phyloP scores from a whole-genome alignment of 2,329 filamentous ascomycete species.

The Diaporthe sp. region DNA sequence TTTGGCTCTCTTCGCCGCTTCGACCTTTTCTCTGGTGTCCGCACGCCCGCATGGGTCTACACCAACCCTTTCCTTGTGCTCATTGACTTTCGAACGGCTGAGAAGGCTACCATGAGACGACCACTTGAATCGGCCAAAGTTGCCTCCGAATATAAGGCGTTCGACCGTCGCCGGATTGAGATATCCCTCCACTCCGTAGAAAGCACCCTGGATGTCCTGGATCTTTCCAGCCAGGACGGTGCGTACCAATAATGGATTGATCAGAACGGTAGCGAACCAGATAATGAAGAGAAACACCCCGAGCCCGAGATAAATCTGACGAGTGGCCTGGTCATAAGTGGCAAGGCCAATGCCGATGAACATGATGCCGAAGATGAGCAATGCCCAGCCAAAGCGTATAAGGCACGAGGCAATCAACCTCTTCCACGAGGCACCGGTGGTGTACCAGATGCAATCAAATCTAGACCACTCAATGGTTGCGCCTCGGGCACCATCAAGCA shows the following conservation, averaged over 20 bases:
- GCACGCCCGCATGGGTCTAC: slow-evolving; percentile 47
- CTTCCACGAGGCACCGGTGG: slow-evolving; percentile 1
- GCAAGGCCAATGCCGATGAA: neutral
- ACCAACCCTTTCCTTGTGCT: slow-evolving; percentile 47
- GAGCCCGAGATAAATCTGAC: too few relatives aligned
- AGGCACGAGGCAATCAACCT: neutral
- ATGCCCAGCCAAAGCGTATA: neutral
- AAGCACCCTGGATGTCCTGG: slow-evolving; percentile 47
- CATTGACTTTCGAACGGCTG: slow-evolving; percentile 47
- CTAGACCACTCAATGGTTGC: slow-evolving; percentile 52
- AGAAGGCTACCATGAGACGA: slow-evolving; percentile 49
- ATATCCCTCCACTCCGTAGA: slow-evolving; percentile 53
- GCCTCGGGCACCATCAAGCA: slow-evolving; percentile 52
- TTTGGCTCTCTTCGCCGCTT: slow-evolving; percentile 46
- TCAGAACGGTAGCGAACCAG: neutral
- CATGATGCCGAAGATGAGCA: neutral
- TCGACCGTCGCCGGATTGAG: slow-evolving; percentile 50
- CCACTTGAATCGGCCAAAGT: slow-evolving; percentile 50
- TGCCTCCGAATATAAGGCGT: slow-evolving; percentile 49
- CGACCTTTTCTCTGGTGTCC: slow-evolving; percentile 46
- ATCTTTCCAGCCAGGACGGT: slow-evolving; percentile 48
- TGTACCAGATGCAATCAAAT: slow-evolving; percentile 45
- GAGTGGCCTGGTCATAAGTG: too few relatives aligned
- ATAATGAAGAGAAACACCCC: slow-evolving; percentile 4
- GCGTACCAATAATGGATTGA: neutral